Evolutionary conservation across 1,139 yeast genomes (phyloP).

Genomic region (Suhomyces bribrorum): DNA sequence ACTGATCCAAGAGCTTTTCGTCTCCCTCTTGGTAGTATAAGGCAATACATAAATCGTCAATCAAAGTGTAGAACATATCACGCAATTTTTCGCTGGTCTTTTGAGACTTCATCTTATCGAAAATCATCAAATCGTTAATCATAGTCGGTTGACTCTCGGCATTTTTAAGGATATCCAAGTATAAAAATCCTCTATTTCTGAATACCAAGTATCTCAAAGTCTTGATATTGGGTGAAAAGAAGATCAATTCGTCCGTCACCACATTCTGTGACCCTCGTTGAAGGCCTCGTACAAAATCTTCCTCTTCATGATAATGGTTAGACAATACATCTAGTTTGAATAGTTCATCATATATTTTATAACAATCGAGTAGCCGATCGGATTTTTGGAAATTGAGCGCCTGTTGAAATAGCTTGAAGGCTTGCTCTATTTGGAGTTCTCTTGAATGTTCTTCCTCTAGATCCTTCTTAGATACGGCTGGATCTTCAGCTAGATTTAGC

Average conservation of each 20-base stretch:
- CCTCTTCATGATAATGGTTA: slow-evolving; percentile 48
- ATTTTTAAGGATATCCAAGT: slow-evolving; percentile 48
- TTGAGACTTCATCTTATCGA: slow-evolving; percentile 14
- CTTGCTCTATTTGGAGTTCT: slow-evolving; percentile 86
- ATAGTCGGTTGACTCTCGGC: slow-evolving; percentile 5
- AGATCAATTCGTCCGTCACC: slow-evolving; percentile 43
- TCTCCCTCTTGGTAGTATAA: slow-evolving; percentile 68
- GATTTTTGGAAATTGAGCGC: slow-evolving; percentile 66
- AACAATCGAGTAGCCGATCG: slow-evolving; percentile 51
- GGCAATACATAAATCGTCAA: slow-evolving; percentile 59
- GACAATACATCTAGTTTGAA: slow-evolving; percentile 69
- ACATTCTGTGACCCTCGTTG: slow-evolving; percentile 40
- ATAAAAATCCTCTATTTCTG: slow-evolving; percentile 78
- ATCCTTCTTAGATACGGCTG: slow-evolving; percentile 46
- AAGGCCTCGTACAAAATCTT: slow-evolving; percentile 38
- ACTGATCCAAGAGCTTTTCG: slow-evolving; percentile 46
- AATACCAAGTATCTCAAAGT: slow-evolving; percentile 74
- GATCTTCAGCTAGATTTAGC: slow-evolving; percentile 74
- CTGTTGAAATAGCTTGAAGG: slow-evolving; percentile 69
- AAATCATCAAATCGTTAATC: slow-evolving; percentile 4
- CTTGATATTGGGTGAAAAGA: slow-evolving; percentile 68
- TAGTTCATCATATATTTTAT: slow-evolving; percentile 56
- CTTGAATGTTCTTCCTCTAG: slow-evolving; percentile 86
- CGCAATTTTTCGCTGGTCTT: slow-evolving; percentile 18
- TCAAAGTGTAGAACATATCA: slow-evolving; percentile 40